Percentiles rank a stretch among this genome's conserved stretches.
phyloP scores from a whole-genome alignment of 179 eudicot genomes.

The Pouteria campechiana region DNA sequence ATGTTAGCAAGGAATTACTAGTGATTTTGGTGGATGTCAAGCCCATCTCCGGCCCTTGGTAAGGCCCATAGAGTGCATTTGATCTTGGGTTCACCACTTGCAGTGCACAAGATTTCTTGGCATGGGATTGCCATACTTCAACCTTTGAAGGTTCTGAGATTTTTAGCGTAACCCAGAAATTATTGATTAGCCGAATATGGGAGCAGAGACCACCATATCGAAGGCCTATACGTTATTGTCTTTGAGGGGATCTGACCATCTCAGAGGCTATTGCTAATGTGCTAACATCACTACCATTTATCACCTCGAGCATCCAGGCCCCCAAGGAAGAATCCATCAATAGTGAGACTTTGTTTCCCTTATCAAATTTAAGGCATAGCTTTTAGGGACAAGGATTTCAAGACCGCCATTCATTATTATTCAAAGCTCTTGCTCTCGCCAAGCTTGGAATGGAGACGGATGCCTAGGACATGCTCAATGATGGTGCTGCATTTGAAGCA shows the following conservation, averaged over 20 bases:
- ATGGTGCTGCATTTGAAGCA: conserved; percentile 37
- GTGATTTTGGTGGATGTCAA: too few relatives aligned
- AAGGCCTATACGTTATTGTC: conserved; percentile 56
- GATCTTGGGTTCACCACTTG: conserved; percentile 61
- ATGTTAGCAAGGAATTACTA: too few relatives aligned
- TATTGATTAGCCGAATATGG: conserved; percentile 63
- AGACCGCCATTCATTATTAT: too few relatives aligned
- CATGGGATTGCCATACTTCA: conserved; percentile 31
- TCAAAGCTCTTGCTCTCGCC: conserved; percentile 23
- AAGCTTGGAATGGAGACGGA: conserved; percentile 47
- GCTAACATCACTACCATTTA: conserved; percentile 87
- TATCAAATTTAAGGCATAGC: too few relatives aligned
- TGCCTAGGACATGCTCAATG: conserved; percentile 47
- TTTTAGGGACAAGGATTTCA: too few relatives aligned
- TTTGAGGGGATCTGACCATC: conserved; percentile 54
- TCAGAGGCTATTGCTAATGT: conserved; percentile 81
- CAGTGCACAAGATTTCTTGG: conserved; percentile 46
- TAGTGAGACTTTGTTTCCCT: too few relatives aligned
- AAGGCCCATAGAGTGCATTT: conserved; percentile 74
- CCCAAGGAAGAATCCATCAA: conserved; percentile 46
- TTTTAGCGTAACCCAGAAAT: conserved; percentile 19
- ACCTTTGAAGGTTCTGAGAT: conserved; percentile 13
- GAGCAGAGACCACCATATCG: conserved; percentile 66
- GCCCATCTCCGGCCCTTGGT: conserved; percentile 44
- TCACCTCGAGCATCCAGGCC: conserved; percentile 72